phyloP scores from a whole-genome alignment of 2,329 filamentous ascomycete genomes.

The Phaeophleospora eucalypticola region DNA sequence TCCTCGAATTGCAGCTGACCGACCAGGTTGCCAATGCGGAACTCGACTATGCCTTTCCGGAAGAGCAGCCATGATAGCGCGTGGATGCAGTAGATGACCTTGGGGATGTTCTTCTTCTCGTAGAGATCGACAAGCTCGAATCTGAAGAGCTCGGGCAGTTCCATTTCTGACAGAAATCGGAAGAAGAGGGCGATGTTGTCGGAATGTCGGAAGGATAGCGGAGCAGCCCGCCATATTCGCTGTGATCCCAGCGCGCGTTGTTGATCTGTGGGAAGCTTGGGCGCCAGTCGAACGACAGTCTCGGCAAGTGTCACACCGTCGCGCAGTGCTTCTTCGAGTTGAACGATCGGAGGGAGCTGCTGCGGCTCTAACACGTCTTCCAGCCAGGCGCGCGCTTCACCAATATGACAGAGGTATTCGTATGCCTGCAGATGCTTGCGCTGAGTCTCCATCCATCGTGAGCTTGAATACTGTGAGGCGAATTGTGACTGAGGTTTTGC shows the following conservation, averaged over 20 bases:
- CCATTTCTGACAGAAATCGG: constrained; percentile 83
- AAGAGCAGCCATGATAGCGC: constrained; percentile 96
- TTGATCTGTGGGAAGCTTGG: constrained; percentile 57
- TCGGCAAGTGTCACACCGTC: constrained; percentile 94
- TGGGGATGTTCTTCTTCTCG: constrained; percentile 99
- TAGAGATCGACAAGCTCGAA: constrained; percentile 97
- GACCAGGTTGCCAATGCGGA: constrained; percentile 93
- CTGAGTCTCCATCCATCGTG: constrained; percentile 99
- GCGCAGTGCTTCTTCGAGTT: constrained; percentile 85
- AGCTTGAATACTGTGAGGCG: constrained; percentile 55
- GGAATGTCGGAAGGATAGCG: constrained; percentile 88
- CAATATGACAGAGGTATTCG: constrained; percentile 97
- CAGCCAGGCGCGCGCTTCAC: constrained; percentile 98
- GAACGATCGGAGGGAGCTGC: constrained; percentile 83
- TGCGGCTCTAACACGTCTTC: constrained; percentile 77
- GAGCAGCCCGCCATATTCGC: constrained; percentile 80
- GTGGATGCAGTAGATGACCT: constrained; percentile 98
- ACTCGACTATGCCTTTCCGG: constrained; percentile 89
- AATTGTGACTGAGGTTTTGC: constrained; percentile 40
- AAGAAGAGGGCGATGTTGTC: constrained; percentile 98
- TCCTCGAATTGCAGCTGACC: constrained; percentile 96
- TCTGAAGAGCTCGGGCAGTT: constrained; percentile 89
- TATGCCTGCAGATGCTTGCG: constrained; percentile 94
- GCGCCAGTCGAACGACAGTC: constrained; percentile 83
- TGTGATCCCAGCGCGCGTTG: constrained; percentile 29